These are phyloP conservation scores for Cyberlindnera xishuangbannaensis DNA, from an alignment of 805 yeast genomes.

Conservation along the genomic window DNA sequence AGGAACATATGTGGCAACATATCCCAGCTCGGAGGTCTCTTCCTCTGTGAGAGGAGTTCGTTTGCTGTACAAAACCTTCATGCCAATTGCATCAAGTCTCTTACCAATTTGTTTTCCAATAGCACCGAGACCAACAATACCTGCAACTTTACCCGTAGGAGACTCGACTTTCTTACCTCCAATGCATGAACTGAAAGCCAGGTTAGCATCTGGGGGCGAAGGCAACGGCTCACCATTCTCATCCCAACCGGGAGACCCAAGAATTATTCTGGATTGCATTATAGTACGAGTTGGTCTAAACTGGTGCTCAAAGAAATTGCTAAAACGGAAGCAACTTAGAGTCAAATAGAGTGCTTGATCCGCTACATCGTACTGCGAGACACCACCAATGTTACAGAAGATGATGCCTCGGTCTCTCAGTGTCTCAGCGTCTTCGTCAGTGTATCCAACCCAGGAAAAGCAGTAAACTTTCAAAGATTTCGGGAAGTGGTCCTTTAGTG, in stretches of 20 bases:
- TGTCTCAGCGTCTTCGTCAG: constrained; percentile 34
- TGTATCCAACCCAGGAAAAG: constrained; percentile 53
- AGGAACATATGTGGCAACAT: constrained; percentile 34
- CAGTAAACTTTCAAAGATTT: constrained; percentile 37
- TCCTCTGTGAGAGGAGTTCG: constrained; percentile 38
- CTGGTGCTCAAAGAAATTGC: constrained; percentile 36
- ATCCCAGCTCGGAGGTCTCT: constrained; percentile 8
- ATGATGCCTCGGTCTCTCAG: constrained; percentile 42
- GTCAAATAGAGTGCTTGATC: constrained; percentile 59
- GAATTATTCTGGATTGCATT: neutral
- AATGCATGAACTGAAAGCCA: constrained; percentile 35
- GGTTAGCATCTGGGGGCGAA: neutral
- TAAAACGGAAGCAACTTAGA: constrained; percentile 54
- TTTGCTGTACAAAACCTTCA: constrained; percentile 59
- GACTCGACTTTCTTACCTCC: constrained; percentile 43
- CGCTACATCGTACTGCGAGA: constrained; percentile 62
- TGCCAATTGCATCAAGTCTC: constrained; percentile 52
- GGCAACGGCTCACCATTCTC: neutral
- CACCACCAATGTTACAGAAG: constrained; percentile 56
- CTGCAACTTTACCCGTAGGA: constrained; percentile 53
- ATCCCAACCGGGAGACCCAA: neutral
- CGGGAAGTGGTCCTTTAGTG: constrained; percentile 43
- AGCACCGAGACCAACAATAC: constrained; percentile 69
- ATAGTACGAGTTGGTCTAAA: neutral
- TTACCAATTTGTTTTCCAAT: constrained; percentile 64